Evolutionary conservation across 1,139 yeast genomes (phyloP).

Genomic region (Insectozyma bohioensis): DNA sequence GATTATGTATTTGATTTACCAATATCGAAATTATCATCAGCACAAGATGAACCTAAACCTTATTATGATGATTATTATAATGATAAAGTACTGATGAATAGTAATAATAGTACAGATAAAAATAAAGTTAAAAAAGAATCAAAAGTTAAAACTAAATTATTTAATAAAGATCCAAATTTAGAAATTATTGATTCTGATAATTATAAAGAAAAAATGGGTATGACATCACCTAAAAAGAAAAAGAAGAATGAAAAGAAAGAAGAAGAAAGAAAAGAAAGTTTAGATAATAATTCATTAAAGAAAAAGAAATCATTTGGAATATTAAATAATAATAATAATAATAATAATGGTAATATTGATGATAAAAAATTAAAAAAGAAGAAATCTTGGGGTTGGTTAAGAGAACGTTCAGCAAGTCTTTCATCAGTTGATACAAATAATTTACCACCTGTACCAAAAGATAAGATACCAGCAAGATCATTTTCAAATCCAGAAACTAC

Average conservation of each 20-base stretch:
- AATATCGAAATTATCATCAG: not conserved
- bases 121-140: constrained; percentile 10
- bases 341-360: too few species aligned
- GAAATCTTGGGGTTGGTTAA: constrained; percentile 44
- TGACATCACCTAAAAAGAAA: constrained; percentile 17
- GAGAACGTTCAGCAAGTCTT: constrained; percentile 35
- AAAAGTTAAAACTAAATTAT: constrained; percentile 15
- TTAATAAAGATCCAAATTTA: constrained; percentile 14
- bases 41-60: not conserved
- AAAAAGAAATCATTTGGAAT: constrained; percentile 28
- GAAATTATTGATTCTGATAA: constrained; percentile 16
- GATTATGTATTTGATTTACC: constrained; percentile 1
- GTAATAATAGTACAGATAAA: constrained; percentile 1
- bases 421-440: constrained; percentile 24
- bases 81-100: constrained; percentile 1
- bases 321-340: constrained; percentile 10
- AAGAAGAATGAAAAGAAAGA: constrained; percentile 3
- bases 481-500: constrained; percentile 34
- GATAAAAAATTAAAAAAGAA: constrained; percentile 32
- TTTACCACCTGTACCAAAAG: constrained; percentile 23
- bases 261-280: not conserved
- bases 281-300: constrained; percentile 6
- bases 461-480: constrained; percentile 26
- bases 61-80: constrained; percentile 6
- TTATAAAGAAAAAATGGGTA: constrained; percentile 14